Base-by-base conservation (phyloP, 2,329 filamentous ascomycete species). In the Mycocentrospora acerina region DNA sequence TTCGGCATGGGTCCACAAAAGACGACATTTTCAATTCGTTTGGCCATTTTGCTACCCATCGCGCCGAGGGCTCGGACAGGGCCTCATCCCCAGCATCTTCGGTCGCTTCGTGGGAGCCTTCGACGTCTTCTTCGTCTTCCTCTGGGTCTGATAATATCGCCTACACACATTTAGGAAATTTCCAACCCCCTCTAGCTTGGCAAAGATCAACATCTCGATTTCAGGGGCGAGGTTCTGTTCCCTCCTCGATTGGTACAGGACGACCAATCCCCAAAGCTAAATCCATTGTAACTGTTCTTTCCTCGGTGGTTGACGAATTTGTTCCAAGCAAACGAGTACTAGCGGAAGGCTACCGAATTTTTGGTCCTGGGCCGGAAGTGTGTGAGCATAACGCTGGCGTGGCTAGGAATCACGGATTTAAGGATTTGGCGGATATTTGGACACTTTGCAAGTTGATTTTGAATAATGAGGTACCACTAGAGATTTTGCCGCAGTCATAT, bases 381-480 rank as follows among this genome's bases (percentile, higher is more conserved):
- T 97, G 91, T 66, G 75, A 80, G 29, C 85, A 94, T 56, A 98
- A 98, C 64, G 88, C 90, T 7, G 70, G 71, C 1, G 82, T 94
- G 30, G 90, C 91, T 7, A 77, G 82, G 51, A 83, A 81, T 46
- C 77, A 85, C 51, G 87, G 85, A 4, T 79, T 81, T 47, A 65
- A 74, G 11, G 88, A 95, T 48, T 69, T 94, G 19, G 84, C 86
- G 17, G 81, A 89, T 52, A 80, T 95, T 6, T 98, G 93, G 93
- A 81, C 80, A 32, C 85, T 96, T 49, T 75, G 89, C 37, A 84
- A 81, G 13, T 73, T 96, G 41, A 74, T 97, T 5, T 71, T 97
- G 30, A 82, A 83, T 49, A 86, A 87, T 51, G 82, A 88, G 29
- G 83, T 90, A 18, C 86, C 86, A 1, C 71, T 91, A 3, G 78